Conservation (phyloP, 352 stramenopile species). For the Phytophthora chlamydospora region DNA sequence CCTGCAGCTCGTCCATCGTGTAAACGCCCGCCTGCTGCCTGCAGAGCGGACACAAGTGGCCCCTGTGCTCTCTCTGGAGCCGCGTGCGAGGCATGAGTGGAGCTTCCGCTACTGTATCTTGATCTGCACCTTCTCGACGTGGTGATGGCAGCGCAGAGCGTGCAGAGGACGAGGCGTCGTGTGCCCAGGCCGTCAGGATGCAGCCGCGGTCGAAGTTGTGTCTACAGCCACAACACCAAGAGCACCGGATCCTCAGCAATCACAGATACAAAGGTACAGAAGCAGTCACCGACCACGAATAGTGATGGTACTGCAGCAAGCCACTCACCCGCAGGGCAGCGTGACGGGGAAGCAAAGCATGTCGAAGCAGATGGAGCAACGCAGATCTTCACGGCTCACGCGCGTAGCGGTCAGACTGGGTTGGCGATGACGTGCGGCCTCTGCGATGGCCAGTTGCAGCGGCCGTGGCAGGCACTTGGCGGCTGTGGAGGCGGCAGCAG, state of each 20-base stretch:
- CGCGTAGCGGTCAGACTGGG: background rate
- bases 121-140: constrained; percentile 10
- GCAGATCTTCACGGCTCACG: constrained; percentile 54
- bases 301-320: too few relatives aligned
- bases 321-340: constrained; percentile 65
- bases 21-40: constrained; percentile 45
- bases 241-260: background rate
- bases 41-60: constrained; percentile 71
- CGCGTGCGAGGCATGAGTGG: background rate
- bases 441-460: constrained; percentile 30
- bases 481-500: background rate
- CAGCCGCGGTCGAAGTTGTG: constrained; percentile 87
- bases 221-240: constrained; percentile 35
- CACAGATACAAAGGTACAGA: background rate
- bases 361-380: constrained; percentile 84
- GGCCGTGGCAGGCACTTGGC: constrained; percentile 28
- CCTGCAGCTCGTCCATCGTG: constrained; percentile 44
- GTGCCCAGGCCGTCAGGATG: constrained; percentile 68
- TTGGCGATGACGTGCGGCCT: constrained; percentile 21
- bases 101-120: background rate
- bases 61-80: background rate
- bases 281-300: background rate
- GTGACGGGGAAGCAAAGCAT: constrained; percentile 77
- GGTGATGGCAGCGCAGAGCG: constrained; percentile 8
- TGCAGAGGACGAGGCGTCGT: constrained; percentile 26